These are phyloP conservation scores for Ilyonectria destructans DNA, from an alignment of 2,329 filamentous ascomycete species.

Conservation along the genomic window DNA sequence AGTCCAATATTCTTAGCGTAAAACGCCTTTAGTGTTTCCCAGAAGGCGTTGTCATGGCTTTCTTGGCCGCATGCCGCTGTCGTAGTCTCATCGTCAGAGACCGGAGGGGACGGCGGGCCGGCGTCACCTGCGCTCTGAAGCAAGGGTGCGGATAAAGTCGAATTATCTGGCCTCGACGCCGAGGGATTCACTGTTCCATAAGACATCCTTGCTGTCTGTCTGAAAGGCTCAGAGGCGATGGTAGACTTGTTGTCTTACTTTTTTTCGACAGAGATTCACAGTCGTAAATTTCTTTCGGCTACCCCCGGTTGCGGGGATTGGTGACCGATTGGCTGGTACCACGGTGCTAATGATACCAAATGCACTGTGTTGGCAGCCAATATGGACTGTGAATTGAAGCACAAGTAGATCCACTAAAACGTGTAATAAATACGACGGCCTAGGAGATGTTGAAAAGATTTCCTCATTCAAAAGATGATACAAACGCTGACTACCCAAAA, in stretches of 20 bases:
- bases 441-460: no score
- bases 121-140: neutral
- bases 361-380: no score
- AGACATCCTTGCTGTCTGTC: slow-evolving; percentile 25
- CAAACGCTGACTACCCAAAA: no score
- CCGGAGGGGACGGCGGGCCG: neutral
- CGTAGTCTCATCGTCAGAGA: neutral
- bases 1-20: slow-evolving; percentile 61
- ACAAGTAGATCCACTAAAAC: no score
- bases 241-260: neutral
- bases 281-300: neutral
- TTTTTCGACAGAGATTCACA: neutral
- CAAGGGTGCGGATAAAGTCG: slow-evolving; percentile 16
- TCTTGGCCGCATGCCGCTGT: neutral
- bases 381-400: no score
- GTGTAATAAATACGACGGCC: no score
- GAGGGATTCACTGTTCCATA: slow-evolving; percentile 19
- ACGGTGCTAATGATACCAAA: no score
- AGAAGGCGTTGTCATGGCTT: neutral
- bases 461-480: no score
- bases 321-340: no score
- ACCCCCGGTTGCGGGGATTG: no score
- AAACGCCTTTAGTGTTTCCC: slow-evolving; percentile 57
- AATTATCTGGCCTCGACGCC: neutral
- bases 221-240: neutral